These are phyloP conservation scores for Pharus latifolius DNA, from an alignment of 176 grass and related monocot species.

Conservation along the genomic window DNA sequence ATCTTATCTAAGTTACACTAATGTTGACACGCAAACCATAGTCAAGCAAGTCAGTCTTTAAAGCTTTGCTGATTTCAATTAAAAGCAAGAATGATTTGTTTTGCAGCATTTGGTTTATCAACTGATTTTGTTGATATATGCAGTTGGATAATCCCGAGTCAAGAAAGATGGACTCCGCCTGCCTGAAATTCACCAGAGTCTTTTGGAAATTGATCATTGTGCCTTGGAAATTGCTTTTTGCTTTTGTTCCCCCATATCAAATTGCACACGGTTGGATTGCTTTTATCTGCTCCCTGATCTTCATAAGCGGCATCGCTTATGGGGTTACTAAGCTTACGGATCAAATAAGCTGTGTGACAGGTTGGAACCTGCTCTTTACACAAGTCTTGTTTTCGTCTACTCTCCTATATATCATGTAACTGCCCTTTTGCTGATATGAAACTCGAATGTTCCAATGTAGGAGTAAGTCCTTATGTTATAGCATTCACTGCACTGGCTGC, in stretches of 20 bases:
- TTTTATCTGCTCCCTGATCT: slow-evolving; percentile 56
- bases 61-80: background rate
- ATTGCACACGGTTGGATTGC: slow-evolving; percentile 78
- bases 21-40: background rate
- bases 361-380: slow-evolving; percentile 24
- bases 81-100: background rate
- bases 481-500: slow-evolving; percentile 80
- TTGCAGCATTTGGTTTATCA: background rate
- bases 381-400: background rate
- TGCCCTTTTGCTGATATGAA: background rate
- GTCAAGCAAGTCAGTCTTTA: background rate
- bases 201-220: slow-evolving; percentile 41
- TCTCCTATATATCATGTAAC: background rate
- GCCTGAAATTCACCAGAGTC: slow-evolving; percentile 18
- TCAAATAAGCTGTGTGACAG: slow-evolving; percentile 91
- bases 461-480: slow-evolving; percentile 85
- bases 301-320: slow-evolving; percentile 87
- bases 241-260: slow-evolving; percentile 67
- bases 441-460: slow-evolving; percentile 26
- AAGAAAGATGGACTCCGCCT: slow-evolving; percentile 28
- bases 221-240: slow-evolving; percentile 73
- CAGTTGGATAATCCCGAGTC: slow-evolving; percentile 52
- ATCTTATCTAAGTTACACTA: background rate
- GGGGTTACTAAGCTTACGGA: slow-evolving; percentile 84
- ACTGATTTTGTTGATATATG: background rate